Base-by-base conservation (phyloP, 2,329 filamentous ascomycete species). In the Penicillium oxalicum region DNA sequence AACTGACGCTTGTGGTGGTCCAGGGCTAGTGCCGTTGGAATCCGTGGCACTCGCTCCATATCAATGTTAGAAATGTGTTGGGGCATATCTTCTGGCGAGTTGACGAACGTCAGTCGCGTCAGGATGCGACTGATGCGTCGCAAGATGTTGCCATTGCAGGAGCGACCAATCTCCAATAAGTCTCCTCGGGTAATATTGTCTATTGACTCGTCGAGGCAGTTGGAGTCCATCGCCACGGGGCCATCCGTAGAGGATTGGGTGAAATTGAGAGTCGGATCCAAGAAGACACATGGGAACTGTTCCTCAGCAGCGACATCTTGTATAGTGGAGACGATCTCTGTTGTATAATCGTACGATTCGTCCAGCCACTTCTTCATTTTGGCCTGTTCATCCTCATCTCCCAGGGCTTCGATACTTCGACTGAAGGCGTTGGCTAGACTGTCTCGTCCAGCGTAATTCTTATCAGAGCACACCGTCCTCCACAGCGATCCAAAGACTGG, bases 81-180 rank as follows among this genome's bases (percentile, higher is more conserved):
- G 0, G 76, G 75, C 24, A 78, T 61, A 4, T 74, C 69, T 1
- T 65, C 62, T 28, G 64, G 58, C 2, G 67, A 67, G 26, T 64
- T 57, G 5, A 73, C 70, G 51, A 73, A 77, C 1, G 71, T 74
- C 4, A 79, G 56, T 4, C 68, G 70, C 0, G 75, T 76, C 9
- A 79, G 62, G 4, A 77, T 69, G 28, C 66, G 69, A 6, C 76
- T 73, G 1, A 79, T 64, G 0, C 76, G 71, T 9, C 70, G 70
- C 1, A 79, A 67, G 42, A 78, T 74, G 3, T 63, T 65, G 43
- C 70, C 65, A 44, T 79, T 70, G 56, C 77, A 79, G 0, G 75
- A 78, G 9, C 76, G 66, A 6, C 74, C 73, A 49, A 79, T 77
- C 47, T 79, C 76, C 1, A 79, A 64, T 9, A 79, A 67, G 43